Evolutionary conservation across 2,329 filamentous ascomycete genomes (phyloP).

Genomic region (Thermoascus crustaceus): DNA sequence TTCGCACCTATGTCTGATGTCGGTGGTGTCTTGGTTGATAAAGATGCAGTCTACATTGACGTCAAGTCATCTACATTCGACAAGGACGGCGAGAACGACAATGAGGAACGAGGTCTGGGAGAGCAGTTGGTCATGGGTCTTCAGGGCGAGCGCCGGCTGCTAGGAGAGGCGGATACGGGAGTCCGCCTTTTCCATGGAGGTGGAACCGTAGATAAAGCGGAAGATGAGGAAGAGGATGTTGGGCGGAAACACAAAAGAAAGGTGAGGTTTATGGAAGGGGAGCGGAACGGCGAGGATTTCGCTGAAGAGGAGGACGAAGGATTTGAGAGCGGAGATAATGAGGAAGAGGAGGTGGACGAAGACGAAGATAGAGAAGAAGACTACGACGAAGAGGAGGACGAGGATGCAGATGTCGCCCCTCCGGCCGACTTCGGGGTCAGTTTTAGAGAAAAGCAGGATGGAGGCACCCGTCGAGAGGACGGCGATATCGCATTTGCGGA

Average conservation of each 20-base stretch:
- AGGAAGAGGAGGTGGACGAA: conserved; percentile 45
- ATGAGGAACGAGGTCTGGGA: conserved; percentile 75
- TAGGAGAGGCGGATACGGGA: conserved; percentile 74
- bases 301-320: conserved; percentile 51
- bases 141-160: conserved; percentile 70
- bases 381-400: conserved; percentile 25
- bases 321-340: conserved; percentile 42
- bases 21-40: conserved; percentile 89
- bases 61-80: conserved; percentile 65
- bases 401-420: conserved; percentile 29
- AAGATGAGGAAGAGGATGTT: conserved; percentile 50
- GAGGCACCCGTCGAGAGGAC: conserved; percentile 48
- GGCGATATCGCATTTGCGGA: conserved; percentile 87
- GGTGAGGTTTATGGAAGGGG: conserved; percentile 44
- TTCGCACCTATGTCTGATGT: conserved; percentile 98
- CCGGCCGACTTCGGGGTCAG: conserved; percentile 37
- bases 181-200: conserved; percentile 80
- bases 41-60: conserved; percentile 89
- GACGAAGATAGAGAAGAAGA: conserved; percentile 29
- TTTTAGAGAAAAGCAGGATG: conserved; percentile 41
- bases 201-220: conserved; percentile 51
- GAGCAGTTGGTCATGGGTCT: conserved; percentile 90
- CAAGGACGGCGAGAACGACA: conserved; percentile 50
- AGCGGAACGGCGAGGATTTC: conserved; percentile 44
- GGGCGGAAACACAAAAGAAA: conserved; percentile 48